Evolutionary conservation across 2,329 filamentous ascomycete genomes (phyloP).

Genomic region (Aspergillus pseudoglaucus): DNA sequence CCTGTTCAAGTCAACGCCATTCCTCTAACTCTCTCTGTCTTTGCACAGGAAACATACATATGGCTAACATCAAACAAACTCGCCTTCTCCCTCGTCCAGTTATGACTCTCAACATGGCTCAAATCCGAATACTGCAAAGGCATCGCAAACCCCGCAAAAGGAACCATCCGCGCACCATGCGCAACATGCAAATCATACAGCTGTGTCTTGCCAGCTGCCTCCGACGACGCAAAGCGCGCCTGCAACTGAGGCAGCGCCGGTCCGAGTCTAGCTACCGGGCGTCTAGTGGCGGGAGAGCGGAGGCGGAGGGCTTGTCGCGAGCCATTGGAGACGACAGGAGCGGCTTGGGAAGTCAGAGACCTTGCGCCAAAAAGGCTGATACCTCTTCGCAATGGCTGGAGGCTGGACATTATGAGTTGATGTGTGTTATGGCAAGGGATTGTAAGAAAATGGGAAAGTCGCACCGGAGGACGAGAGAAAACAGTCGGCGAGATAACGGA

Average conservation of each 20-base stretch:
- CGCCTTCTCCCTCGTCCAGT: constrained; percentile 79
- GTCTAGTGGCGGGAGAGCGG: constrained; percentile 19
- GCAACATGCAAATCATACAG: constrained; percentile 72
- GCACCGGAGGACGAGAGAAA: constrained; percentile 11
- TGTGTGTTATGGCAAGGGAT: background rate
- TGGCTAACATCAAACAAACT: constrained; percentile 95
- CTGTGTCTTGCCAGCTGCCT: constrained; percentile 49
- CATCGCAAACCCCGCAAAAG: constrained; percentile 92
- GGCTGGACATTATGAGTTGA: constrained; percentile 19
- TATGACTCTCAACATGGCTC: constrained; percentile 76
- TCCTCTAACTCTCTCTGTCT: background rate
- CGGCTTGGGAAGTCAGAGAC: constrained; percentile 15
- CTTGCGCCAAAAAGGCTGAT: constrained; percentile 23
- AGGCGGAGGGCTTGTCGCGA: constrained; percentile 21
- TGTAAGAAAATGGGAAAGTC: constrained; percentile 10
- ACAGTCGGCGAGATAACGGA: constrained; percentile 19
- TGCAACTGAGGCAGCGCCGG: constrained; percentile 9
- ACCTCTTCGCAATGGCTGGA: constrained; percentile 24
- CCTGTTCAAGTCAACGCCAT: constrained; percentile 31
- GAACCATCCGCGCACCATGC: constrained; percentile 85
- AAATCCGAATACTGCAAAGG: constrained; percentile 78
- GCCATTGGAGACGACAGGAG: constrained; percentile 27
- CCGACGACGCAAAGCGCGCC: constrained; percentile 28
- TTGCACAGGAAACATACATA: constrained; percentile 60
- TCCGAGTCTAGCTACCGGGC: constrained; percentile 6